These are phyloP conservation scores for Cutaneotrichosporon sp. DNA, from an alignment of 1,284 basidiomycete species.

Conservation along the genomic window DNA sequence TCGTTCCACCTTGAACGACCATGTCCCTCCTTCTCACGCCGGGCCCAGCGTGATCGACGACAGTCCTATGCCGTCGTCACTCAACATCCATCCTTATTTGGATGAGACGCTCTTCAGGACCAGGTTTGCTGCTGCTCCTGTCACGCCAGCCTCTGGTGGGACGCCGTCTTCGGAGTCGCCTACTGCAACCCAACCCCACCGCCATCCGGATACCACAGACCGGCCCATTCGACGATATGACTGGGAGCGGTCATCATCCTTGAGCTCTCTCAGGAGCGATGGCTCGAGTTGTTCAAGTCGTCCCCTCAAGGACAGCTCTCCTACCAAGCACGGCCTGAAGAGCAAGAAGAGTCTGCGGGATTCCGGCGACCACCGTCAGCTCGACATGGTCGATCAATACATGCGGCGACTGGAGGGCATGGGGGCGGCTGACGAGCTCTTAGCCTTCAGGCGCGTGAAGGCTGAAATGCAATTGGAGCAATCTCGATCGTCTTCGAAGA, in stretches of 20 bases:
- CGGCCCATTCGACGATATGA: neutral
- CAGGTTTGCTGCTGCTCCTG: neutral
- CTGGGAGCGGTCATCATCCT: slow-evolving; percentile 3
- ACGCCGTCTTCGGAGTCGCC: neutral
- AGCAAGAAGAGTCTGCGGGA: neutral
- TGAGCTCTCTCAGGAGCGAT: neutral
- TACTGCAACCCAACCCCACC: neutral
- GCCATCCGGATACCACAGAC: neutral
- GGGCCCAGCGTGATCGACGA: neutral
- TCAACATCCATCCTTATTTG: slow-evolving; percentile 9
- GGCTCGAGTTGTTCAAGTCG: neutral
- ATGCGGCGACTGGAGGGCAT: neutral
- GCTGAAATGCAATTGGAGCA: neutral
- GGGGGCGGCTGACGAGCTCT: neutral
- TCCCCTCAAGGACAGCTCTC: neutral
- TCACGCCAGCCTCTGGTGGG: neutral
- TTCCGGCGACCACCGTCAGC: neutral
- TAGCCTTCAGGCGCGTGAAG: neutral
- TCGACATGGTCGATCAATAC: neutral
- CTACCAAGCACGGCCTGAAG: neutral
- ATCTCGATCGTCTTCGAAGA: neutral
- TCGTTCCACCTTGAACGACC: slow-evolving; percentile 17
- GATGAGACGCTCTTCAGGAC: slow-evolving; percentile 7
- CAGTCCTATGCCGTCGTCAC: neutral
- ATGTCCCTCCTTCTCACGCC: neutral